phyloP scores from a whole-genome alignment of 345 rosid genomes.

The Eucalyptus virginea region DNA sequence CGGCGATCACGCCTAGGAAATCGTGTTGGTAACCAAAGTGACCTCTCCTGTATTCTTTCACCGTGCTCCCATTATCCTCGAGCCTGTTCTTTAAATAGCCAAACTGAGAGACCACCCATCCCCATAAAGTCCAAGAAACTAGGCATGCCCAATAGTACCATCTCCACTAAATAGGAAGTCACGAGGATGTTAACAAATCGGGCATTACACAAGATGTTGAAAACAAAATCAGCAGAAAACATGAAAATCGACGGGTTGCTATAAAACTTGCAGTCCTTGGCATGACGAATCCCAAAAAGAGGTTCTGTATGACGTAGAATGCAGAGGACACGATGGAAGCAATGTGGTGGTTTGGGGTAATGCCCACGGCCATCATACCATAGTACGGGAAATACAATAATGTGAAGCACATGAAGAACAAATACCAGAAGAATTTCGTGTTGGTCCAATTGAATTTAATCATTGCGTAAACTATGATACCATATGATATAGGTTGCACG shows the following conservation, averaged over 20 bases:
- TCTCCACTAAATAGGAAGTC: conserved; percentile 10
- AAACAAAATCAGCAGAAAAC: background rate
- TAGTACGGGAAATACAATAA: conserved; percentile 32
- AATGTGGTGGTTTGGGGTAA: conserved; percentile 25
- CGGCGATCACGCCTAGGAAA: conserved; percentile 12
- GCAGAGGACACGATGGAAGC: conserved; percentile 12
- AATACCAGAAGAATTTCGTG: conserved; percentile 23
- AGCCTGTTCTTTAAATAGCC: background rate
- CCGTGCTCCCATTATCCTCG: background rate
- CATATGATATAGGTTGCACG: conserved; percentile 11
- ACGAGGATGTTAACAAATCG: background rate
- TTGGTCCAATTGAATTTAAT: conserved; percentile 24
- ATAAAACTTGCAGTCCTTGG: conserved; percentile 16
- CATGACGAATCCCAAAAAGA: conserved; percentile 29
- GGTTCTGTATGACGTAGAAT: conserved; percentile 21
- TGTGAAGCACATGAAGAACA: conserved; percentile 29
- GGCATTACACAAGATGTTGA: background rate
- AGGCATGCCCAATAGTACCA: conserved; percentile 34
- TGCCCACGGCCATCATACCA: conserved; percentile 29
- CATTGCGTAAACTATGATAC: conserved; percentile 19
- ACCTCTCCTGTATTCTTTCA: background rate
- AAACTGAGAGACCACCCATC: conserved; percentile 17
- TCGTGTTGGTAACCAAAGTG: conserved; percentile 13
- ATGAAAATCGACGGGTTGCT: background rate
- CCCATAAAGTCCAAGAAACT: conserved; percentile 20